Conservation (phyloP, 2,329 filamentous ascomycete genomes). For the Cytospora leucostoma region DNA sequence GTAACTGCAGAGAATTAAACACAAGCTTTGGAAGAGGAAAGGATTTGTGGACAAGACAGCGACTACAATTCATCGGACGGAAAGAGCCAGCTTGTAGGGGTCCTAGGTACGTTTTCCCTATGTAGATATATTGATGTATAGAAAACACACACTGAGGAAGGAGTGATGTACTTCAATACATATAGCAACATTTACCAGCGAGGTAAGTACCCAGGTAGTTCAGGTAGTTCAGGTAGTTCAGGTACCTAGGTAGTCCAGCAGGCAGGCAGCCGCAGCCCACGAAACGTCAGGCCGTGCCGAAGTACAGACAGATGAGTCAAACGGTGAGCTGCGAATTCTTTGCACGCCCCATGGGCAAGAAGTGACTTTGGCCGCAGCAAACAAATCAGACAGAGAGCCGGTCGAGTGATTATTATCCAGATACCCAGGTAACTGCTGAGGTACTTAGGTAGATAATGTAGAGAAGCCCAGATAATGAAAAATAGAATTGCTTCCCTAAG, state of each 20-base stretch:
- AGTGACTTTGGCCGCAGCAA: neutral
- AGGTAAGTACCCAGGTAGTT: neutral
- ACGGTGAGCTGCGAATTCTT: conserved; percentile 6
- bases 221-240: neutral
- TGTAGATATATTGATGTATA: neutral
- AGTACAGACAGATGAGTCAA: conserved; percentile 19
- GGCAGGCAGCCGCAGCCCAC: neutral
- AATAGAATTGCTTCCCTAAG: too few species aligned
- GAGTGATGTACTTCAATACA: too few species aligned
- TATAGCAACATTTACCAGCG: too few species aligned
- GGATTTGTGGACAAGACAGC: neutral
- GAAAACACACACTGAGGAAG: neutral
- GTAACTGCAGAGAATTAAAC: neutral
- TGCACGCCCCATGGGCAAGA: neutral
- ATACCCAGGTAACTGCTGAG: too few species aligned
- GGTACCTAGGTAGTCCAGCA: neutral
- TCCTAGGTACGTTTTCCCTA: neutral
- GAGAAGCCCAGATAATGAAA: too few species aligned
- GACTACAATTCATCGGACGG: neutral
- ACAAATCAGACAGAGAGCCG: neutral
- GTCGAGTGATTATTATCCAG: too few species aligned
- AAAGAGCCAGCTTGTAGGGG: neutral
- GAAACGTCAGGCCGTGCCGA: neutral
- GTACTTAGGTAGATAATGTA: too few species aligned
- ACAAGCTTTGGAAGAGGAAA: neutral